phyloP scores from a whole-genome alignment of 2,329 filamentous ascomycete genomes.

The Tolypocladium guangdongense region DNA sequence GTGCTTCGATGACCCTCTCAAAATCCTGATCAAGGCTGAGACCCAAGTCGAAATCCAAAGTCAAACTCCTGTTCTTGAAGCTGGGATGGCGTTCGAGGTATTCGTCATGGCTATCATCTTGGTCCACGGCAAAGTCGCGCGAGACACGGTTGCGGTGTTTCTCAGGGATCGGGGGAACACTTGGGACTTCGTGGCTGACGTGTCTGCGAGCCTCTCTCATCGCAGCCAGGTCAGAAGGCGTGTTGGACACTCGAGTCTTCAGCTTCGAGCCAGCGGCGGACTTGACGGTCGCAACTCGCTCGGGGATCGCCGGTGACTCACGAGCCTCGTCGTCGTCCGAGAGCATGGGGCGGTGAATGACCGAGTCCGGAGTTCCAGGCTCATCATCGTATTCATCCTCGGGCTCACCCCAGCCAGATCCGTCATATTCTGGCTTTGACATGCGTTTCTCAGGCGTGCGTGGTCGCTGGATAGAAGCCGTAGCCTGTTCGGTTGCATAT shows the following conservation, averaged over 20 bases:
- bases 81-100: slow-evolving; percentile 55
- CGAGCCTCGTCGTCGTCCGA: slow-evolving; percentile 32
- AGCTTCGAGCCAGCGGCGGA: slow-evolving; percentile 69
- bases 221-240: slow-evolving; percentile 68
- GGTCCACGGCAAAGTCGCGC: slow-evolving; percentile 30
- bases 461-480: slow-evolving; percentile 28
- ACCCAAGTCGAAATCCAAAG: slow-evolving; percentile 70
- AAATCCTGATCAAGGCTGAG: slow-evolving; percentile 88
- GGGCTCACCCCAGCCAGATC: slow-evolving; percentile 48
- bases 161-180: slow-evolving; percentile 49
- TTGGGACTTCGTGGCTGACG: slow-evolving; percentile 63
- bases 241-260: slow-evolving; percentile 80
- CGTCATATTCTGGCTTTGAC: slow-evolving; percentile 53
- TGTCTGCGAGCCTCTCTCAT: slow-evolving; percentile 83
- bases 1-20: slow-evolving; percentile 85
- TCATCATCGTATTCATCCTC: slow-evolving; percentile 45
- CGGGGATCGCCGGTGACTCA: slow-evolving; percentile 60
- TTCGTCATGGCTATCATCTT: slow-evolving; percentile 24
- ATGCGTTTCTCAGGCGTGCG: slow-evolving; percentile 37
- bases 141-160: slow-evolving; percentile 47
- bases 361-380: slow-evolving; percentile 73
- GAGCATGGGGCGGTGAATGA: slow-evolving; percentile 65
- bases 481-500: slow-evolving; percentile 14
- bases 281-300: slow-evolving; percentile 79
- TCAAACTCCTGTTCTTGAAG: slow-evolving; percentile 73